Evolutionary conservation across 2,329 filamentous ascomycete genomes (phyloP), one percentile per base, ranked within the genome.

Genomic region (Trichoderma afroharzianum): DNA sequence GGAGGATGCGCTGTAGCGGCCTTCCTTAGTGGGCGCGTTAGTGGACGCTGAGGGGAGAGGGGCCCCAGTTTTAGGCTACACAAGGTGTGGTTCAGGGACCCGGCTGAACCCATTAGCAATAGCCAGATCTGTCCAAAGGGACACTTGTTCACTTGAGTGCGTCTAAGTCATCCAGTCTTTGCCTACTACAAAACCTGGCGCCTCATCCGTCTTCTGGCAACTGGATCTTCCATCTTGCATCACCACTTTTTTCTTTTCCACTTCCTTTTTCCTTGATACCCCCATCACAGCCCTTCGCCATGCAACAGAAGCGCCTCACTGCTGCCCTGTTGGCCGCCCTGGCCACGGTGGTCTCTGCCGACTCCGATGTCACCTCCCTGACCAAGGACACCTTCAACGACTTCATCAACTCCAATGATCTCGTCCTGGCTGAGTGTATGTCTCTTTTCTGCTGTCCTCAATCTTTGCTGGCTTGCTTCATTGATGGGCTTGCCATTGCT

Each of bases 361-460:
- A 86, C 63, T 97, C 94, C 61, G 94, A 98, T 81, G 96, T 99
- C 75, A 83, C 90, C 78, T 90, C 93, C 76, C 87, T 99, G 75
- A 97, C 92, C 83, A 91, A 91, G 82, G 93, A 95, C 80, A 93
- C 88, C 75, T 99, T 99, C 82, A 88, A 92, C 76, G 88, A 91
- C 73, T 99, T 98, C 83, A 86, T 99, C 80, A 92, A 92, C 82
- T 84, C 90, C 77, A 92, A 98, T 82, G 91, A 94, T 78, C 88
- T 99, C 71, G 95, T 98, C 70, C 91, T 99, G 74, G 94, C 94
- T 78, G 95, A 99, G 86, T 99, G 93, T 95, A 87, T 84, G 92
- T 85, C 53, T 85, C 53, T n/a, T 18, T n/a, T 62, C 15, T 18
- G 8, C 15, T 14, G 30, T 64, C 59, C 47, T 64, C 3, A 24